Evolutionary conservation across 192 early-diverging fungal species (phyloP).

Genomic region (Obelidium mucronatum): DNA sequence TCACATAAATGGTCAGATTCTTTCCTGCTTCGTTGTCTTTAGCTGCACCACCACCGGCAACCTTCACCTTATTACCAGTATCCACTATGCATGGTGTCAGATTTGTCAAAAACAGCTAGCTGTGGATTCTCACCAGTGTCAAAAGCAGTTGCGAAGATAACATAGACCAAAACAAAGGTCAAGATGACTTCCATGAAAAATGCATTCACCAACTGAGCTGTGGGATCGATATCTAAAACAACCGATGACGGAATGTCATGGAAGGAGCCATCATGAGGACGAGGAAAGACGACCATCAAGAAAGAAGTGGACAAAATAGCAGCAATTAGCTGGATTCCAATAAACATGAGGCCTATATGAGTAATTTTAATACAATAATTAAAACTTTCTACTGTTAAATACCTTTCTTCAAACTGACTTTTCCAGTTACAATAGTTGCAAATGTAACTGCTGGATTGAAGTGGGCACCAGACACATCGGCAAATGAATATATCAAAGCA

Average conservation of each 20-base stretch:
- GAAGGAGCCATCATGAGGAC: slow-evolving; percentile 38
- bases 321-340: slow-evolving; percentile 61
- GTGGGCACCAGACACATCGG: slow-evolving; percentile 70
- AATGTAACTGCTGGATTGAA: slow-evolving; percentile 74
- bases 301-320: slow-evolving; percentile 55
- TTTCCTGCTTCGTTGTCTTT: slow-evolving; percentile 51
- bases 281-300: slow-evolving; percentile 63
- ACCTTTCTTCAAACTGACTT: slow-evolving; percentile 63
- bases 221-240: slow-evolving; percentile 50
- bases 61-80: slow-evolving; percentile 57
- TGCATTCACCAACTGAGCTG: slow-evolving; percentile 51
- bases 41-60: slow-evolving; percentile 30
- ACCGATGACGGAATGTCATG: slow-evolving; percentile 47
- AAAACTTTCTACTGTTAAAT: too few species aligned
- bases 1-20: slow-evolving; percentile 69
- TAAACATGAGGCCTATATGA: slow-evolving; percentile 59
- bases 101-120: slow-evolving; percentile 8
- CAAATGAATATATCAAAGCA: slow-evolving; percentile 70
- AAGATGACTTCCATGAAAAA: slow-evolving; percentile 67
- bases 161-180: slow-evolving; percentile 69
- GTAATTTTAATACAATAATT: too few species aligned
- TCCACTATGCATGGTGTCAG: slow-evolving; percentile 47
- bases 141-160: slow-evolving; percentile 71
- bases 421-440: slow-evolving; percentile 64
- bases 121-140: slow-evolving; percentile 56